Conservation (phyloP, 1,284 basidiomycete species). For the Boletus hoseneyae region DNA sequence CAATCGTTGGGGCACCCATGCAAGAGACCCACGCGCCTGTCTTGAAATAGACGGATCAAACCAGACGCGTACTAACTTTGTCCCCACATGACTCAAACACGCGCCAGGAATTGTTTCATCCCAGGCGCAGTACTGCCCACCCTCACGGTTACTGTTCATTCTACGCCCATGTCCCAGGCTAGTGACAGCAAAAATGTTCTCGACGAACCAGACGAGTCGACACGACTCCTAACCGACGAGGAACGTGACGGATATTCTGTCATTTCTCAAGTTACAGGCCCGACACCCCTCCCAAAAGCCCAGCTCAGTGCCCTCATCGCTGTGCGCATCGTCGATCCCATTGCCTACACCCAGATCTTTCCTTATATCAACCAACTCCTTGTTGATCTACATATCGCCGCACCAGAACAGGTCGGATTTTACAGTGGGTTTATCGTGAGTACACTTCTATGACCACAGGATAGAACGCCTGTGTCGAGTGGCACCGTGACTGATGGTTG, state of each 20-base stretch:
- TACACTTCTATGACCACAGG: background rate
- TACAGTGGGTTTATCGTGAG: conserved; percentile 57
- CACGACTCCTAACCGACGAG: conserved; percentile 10
- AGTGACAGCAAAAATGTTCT: background rate
- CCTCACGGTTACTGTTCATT: background rate
- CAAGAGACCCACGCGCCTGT: no score
- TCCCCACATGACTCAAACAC: no score
- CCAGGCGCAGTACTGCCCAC: no score
- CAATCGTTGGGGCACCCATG: no score
- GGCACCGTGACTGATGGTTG: no score
- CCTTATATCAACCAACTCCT: conserved; percentile 69
- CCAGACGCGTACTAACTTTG: no score
- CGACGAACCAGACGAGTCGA: conserved; percentile 6
- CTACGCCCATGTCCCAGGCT: background rate
- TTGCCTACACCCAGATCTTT: conserved; percentile 54
- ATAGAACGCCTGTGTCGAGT: no score
- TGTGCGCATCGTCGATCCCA: conserved; percentile 53
- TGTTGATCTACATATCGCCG: conserved; percentile 48
- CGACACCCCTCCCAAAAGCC: conserved; percentile 9
- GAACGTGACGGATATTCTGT: background rate
- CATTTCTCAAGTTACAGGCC: background rate
- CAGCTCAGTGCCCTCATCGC: conserved; percentile 12
- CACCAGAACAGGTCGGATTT: conserved; percentile 57
- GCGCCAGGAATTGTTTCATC: background rate
- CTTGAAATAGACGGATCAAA: no score